These are phyloP conservation scores for Botrytis elliptica DNA, from an alignment of 2,329 filamentous ascomycete species.

Conservation along the genomic window DNA sequence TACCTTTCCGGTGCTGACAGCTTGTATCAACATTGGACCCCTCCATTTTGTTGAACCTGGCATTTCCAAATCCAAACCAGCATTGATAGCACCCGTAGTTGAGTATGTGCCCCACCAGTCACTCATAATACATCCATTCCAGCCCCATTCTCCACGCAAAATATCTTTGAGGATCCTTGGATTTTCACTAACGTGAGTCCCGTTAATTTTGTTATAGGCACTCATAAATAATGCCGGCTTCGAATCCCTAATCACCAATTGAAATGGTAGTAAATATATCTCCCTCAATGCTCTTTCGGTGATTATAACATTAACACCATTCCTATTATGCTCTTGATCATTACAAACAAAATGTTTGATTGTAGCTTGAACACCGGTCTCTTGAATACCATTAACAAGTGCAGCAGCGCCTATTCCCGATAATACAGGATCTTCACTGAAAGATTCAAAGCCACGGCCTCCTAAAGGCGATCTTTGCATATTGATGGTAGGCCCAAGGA, in stretches of 20 bases:
- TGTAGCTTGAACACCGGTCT: conserved; percentile 54
- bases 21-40: conserved; percentile 28
- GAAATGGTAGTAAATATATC: conserved; percentile 58
- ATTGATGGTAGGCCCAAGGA: conserved; percentile 62
- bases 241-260: conserved; percentile 53
- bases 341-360: conserved; percentile 63
- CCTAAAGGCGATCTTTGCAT: conserved; percentile 61
- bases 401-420: conserved; percentile 54
- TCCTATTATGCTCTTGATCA: conserved; percentile 58
- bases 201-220: conserved; percentile 59
- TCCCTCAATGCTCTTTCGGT: conserved; percentile 57
- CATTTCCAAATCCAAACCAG: conserved; percentile 43
- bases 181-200: conserved; percentile 55
- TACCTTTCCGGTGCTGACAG: conserved; percentile 27
- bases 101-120: conserved; percentile 50
- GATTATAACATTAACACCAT: conserved; percentile 54
- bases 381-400: conserved; percentile 55
- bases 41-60: conserved; percentile 38
- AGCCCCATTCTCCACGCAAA: conserved; percentile 57
- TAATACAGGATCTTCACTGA: conserved; percentile 58
- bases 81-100: conserved; percentile 34
- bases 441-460: conserved; percentile 59
- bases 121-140: conserved; percentile 57
- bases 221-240: conserved; percentile 58
- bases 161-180: conserved; percentile 50